Conservation (phyloP, 441 rosid species). For the Sinapis alba region DNA sequence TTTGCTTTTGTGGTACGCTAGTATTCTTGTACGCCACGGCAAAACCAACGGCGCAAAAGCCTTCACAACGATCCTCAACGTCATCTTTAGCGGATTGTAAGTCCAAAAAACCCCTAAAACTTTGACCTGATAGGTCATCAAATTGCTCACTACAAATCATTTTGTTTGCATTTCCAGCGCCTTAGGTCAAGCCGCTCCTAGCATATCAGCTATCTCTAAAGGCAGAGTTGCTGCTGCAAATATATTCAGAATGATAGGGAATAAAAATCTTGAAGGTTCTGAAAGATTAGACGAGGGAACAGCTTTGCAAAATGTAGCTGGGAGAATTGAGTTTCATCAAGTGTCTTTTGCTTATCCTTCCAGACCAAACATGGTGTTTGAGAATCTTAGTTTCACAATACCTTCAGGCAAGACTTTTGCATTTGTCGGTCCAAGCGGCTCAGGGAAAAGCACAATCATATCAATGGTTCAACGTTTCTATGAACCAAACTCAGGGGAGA, state of each 20-base stretch:
- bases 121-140: slow-evolving; percentile 5
- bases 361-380: slow-evolving; percentile 57
- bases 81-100: slow-evolving; percentile 88
- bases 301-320: slow-evolving; percentile 48
- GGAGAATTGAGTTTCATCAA: slow-evolving; percentile 58
- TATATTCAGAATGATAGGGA: slow-evolving; percentile 57
- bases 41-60: slow-evolving; percentile 77
- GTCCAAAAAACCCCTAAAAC: slow-evolving; percentile 14
- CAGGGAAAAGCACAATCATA: slow-evolving; percentile 87
- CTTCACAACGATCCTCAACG: slow-evolving; percentile 79
- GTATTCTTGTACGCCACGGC: slow-evolving; percentile 72
- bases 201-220: slow-evolving; percentile 77
- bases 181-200: slow-evolving; percentile 84
- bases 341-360: slow-evolving; percentile 78
- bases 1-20: slow-evolving; percentile 66
- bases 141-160: slow-evolving; percentile 5
- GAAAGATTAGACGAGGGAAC: slow-evolving; percentile 42
- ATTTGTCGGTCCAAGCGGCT: slow-evolving; percentile 86
- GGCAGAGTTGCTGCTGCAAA: slow-evolving; percentile 74
- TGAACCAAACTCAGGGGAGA: slow-evolving; percentile 72
- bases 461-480: slow-evolving; percentile 87
- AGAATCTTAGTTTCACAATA: slow-evolving; percentile 63
- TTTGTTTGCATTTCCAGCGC: slow-evolving; percentile 48
- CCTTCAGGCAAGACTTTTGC: slow-evolving; percentile 67
- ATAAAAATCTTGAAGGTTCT: slow-evolving; percentile 37